phyloP scores from a whole-genome alignment of 2,329 filamentous ascomycete species.

The Blumeria graminis region DNA sequence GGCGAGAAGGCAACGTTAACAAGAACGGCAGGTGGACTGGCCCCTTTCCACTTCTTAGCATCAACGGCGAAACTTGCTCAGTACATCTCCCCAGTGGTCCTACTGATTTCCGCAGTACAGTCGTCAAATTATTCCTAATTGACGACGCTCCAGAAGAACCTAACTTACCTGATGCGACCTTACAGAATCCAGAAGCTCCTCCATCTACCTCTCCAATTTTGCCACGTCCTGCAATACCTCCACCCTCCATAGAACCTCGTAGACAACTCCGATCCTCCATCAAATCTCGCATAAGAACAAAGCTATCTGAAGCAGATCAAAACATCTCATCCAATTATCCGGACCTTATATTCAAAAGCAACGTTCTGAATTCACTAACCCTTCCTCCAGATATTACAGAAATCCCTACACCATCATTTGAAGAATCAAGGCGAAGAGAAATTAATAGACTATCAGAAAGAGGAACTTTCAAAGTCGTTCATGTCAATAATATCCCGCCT shows the following conservation, averaged over 20 bases:
- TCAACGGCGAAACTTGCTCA: neutral
- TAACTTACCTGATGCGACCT: neutral
- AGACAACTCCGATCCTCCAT: neutral
- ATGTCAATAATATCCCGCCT: neutral
- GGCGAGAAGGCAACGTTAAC: slow-evolving; percentile 1
- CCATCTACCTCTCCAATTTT: neutral
- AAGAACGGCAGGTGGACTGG: neutral
- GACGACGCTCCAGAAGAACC: neutral
- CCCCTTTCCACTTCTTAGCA: neutral
- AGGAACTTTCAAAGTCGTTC: neutral
- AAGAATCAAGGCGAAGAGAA: neutral
- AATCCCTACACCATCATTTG: neutral
- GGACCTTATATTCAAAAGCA: neutral
- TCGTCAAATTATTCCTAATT: neutral
- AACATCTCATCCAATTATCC: neutral
- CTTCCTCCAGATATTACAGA: neutral
- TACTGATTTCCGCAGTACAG: neutral
- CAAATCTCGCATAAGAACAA: neutral
- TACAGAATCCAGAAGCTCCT: neutral
- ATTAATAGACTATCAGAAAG: neutral
- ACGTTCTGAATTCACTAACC: neutral
- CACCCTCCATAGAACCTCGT: neutral
- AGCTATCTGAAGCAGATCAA: neutral
- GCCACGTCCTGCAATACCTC: neutral
- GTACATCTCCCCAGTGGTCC: neutral